Evolutionary conservation across 2,329 filamentous ascomycete genomes (phyloP), one percentile per base, ranked within the genome.

Genomic region (Diaporthe longicolla): DNA sequence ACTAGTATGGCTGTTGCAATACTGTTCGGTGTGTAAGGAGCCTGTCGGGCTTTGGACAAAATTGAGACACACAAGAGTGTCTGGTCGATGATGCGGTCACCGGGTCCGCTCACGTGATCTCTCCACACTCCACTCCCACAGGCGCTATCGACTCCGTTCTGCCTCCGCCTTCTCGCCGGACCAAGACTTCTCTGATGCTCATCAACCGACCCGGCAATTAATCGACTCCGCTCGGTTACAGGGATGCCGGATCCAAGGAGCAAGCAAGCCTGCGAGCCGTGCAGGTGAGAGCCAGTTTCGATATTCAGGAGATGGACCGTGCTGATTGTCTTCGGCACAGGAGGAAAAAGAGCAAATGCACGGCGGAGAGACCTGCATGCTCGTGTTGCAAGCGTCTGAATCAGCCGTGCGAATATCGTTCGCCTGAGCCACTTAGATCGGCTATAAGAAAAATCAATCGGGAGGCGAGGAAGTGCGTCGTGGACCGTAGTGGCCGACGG

Each of bases 281-380:
- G 52, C 26, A 26, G 52, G 52, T 55, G 52, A 55, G 52, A 15
- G 13, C 2, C 52, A 8, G 17, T 55, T 15, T 55, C 9, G 17
- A 9, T 15, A 55, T 26, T 15, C 13, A 26, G 24, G 29, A 55
- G 24, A 29, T 17, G 13, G 2, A 9, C 26, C 52, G 26, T 29
- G 52, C 52, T 55, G 52, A 55, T 55, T 17, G 8, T 24, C 15
- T 17, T 55, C 19, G 5, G 52, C 26, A 19, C 24, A 55, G 52
- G 26, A 55, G 24, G 52, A 55, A 55, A 55, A 55, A 55, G 52
- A 55, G 52, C 26, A 55, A 55, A 26, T 55, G 52, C 52, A 55
- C 52, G 15, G 52, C 52, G 8, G 52, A 55, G 26, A 55, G 52
- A 32, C 52, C 52, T 19, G 15, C 52, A 19, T 55, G 52, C 26